A percentile compares a stretch with the other conserved stretches of the same genome.
Conservation (phyloP, 1,284 basidiomycete genomes). For the Moesziomyces antarcticus region DNA sequence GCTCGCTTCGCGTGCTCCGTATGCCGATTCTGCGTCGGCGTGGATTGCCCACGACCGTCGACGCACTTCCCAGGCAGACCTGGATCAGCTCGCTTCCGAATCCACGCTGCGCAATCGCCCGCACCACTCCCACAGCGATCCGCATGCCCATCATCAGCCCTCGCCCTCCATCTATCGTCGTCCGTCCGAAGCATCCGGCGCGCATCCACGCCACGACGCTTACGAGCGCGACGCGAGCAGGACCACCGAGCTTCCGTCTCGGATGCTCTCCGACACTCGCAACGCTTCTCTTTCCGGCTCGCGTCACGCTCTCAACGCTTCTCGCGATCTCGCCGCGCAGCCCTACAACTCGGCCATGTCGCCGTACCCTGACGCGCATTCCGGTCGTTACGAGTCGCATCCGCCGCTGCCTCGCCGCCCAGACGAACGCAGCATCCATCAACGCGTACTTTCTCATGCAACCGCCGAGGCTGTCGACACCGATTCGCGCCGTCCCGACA, state of each 20-base stretch:
- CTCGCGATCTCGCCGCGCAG: not conserved
- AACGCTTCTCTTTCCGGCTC: not conserved
- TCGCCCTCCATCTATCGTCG: conserved; percentile 8
- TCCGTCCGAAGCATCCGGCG: not conserved
- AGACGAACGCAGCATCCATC: not conserved
- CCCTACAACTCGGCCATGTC: not conserved
- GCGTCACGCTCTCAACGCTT: not conserved
- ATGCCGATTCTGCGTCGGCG: conserved; percentile 2
- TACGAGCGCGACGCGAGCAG: conserved; percentile 5
- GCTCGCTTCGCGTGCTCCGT: not conserved
- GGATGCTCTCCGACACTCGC: not conserved
- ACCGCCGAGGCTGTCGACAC: not conserved
- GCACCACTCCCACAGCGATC: conserved; percentile 2
- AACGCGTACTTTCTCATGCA: not conserved
- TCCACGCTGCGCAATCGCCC: not conserved
- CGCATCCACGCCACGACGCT: not conserved
- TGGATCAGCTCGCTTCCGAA: not conserved
- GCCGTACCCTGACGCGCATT: not conserved
- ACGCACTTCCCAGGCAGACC: conserved; percentile 1
- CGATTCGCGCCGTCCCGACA: not conserved
- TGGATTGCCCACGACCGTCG: not conserved
- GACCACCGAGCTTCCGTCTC: not conserved
- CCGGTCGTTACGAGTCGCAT: conserved; percentile 1
- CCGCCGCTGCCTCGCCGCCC: conserved; percentile 1
- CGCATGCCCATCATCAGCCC: conserved; percentile 1